Percentiles rank a stretch among this genome's conserved stretches.
Evolutionary conservation across 768 basidiomycete genomes (phyloP).

Genomic region (Phlebiopsis gigantea): DNA sequence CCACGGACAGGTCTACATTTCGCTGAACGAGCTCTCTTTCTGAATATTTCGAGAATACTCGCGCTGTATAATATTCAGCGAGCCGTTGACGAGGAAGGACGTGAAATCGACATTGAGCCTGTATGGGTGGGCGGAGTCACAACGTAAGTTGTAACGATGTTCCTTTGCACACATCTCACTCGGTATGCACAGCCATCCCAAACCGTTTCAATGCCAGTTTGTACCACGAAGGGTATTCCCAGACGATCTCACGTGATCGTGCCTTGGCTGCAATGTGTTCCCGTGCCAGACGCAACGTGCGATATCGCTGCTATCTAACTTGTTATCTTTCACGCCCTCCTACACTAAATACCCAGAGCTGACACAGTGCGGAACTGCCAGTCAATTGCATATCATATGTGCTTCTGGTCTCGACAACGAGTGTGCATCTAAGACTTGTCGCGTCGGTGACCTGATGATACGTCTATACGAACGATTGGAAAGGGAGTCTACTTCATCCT

Average conservation of each 20-base stretch:
- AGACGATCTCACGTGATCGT: not conserved
- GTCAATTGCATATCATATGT: too few relatives aligned
- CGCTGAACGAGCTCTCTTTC: slow-evolving; percentile 27
- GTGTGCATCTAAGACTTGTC: not conserved
- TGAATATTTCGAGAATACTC: slow-evolving; percentile 25
- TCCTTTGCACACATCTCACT: not conserved
- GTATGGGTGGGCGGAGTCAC: slow-evolving; percentile 9
- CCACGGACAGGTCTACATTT: slow-evolving; percentile 18
- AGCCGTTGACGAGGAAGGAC: slow-evolving; percentile 19
- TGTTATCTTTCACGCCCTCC: not conserved
- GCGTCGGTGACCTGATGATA: not conserved
- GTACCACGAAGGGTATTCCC: not conserved
- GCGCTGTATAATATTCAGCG: slow-evolving; percentile 26
- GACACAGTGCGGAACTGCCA: too few relatives aligned
- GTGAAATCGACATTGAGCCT: slow-evolving; percentile 19
- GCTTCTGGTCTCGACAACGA: not conserved
- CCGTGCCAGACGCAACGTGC: not conserved
- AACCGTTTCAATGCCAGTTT: not conserved
- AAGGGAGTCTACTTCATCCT: not conserved
- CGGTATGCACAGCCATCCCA: not conserved
- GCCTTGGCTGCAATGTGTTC: not conserved
- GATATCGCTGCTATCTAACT: not conserved
- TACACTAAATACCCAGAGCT: too few relatives aligned
- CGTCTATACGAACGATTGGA: not conserved
- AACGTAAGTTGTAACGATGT: not conserved